Evolutionary conservation across 2,329 filamentous ascomycete genomes (phyloP).

Genomic region (Cordyceps farinosa): DNA sequence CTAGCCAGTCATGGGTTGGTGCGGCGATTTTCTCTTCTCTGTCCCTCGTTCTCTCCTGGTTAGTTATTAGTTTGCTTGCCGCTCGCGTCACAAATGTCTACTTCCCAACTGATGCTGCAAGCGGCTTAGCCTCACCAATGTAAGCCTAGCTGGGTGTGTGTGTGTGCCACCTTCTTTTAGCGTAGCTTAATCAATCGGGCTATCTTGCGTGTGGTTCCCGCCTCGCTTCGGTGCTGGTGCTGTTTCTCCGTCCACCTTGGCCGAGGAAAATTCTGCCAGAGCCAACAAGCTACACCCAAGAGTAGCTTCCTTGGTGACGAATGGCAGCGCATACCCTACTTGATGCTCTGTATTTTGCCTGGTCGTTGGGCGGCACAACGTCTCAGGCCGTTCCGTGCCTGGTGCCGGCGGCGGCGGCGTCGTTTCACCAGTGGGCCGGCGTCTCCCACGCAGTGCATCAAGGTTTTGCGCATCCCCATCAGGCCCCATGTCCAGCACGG

Average conservation of each 20-base stretch:
- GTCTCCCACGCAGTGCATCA: not conserved
- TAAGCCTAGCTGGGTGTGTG: not conserved
- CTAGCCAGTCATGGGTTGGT: too few species aligned
- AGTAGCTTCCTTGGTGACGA: too few species aligned
- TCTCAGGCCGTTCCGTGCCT: not conserved
- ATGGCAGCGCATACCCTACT: too few species aligned
- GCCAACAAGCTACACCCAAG: too few species aligned
- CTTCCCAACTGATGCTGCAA: not conserved
- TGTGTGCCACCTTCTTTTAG: not conserved
- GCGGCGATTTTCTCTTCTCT: too few species aligned
- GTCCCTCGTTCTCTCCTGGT: too few species aligned
- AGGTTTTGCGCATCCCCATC: slow-evolving; percentile 3
- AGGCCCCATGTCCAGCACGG: not conserved
- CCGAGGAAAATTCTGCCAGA: too few species aligned
- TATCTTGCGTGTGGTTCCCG: not conserved
- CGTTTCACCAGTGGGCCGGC: not conserved
- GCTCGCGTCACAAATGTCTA: too few species aligned
- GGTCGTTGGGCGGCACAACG: not conserved
- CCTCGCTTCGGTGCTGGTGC: not conserved
- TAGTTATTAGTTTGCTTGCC: too few species aligned
- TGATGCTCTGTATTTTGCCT: too few species aligned
- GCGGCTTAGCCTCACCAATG: not conserved
- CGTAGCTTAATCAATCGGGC: not conserved
- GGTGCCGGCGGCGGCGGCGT: not conserved
- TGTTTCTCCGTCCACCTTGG: not conserved